Evolutionary conservation across 768 basidiomycete species (phyloP).

Genomic region (Hydnum rufescens): DNA sequence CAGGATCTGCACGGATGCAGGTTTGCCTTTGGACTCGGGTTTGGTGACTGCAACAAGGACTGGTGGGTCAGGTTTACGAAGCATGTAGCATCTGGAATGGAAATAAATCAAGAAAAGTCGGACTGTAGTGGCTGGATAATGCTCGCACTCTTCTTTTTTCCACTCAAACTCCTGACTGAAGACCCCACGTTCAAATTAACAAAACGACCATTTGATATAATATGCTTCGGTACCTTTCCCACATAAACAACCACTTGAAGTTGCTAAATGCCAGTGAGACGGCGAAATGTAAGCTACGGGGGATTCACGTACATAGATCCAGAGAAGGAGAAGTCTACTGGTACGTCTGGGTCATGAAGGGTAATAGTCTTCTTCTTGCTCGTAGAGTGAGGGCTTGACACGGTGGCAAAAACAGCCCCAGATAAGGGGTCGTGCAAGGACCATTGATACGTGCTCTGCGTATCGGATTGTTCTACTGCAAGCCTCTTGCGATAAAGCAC

Average conservation of each 20-base stretch:
- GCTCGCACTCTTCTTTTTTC: conserved; percentile 43
- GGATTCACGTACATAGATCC: conserved; percentile 30
- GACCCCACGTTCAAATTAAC: not conserved
- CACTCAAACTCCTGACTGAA: conserved; percentile 67
- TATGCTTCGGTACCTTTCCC: conserved; percentile 47
- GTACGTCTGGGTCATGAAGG: conserved; percentile 48
- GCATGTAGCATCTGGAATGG: conserved; percentile 34
- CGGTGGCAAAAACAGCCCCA: conserved; percentile 48
- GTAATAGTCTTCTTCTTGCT: conserved; percentile 59
- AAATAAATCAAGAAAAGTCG: not conserved
- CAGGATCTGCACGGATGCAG: conserved; percentile 49
- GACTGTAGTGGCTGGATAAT: not conserved
- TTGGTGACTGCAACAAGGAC: conserved; percentile 69
- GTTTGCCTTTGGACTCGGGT: conserved; percentile 41
- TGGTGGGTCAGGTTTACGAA: conserved; percentile 73
- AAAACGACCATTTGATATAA: conserved; percentile 3
- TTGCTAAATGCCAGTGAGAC: conserved; percentile 9
- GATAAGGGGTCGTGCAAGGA: conserved; percentile 19
- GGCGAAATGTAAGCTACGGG: not conserved
- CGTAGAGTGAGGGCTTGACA: conserved; percentile 38
- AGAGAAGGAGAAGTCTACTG: conserved; percentile 53
- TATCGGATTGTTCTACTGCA: not conserved
- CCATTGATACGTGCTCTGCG: conserved; percentile 22
- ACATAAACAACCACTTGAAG: conserved; percentile 62
- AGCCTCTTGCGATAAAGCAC: conserved; percentile 58